A percentile compares a stretch with the other conserved stretches of the same genome.
phyloP scores from a whole-genome alignment of 257 asterid genomes.

The Solanum okadae region DNA sequence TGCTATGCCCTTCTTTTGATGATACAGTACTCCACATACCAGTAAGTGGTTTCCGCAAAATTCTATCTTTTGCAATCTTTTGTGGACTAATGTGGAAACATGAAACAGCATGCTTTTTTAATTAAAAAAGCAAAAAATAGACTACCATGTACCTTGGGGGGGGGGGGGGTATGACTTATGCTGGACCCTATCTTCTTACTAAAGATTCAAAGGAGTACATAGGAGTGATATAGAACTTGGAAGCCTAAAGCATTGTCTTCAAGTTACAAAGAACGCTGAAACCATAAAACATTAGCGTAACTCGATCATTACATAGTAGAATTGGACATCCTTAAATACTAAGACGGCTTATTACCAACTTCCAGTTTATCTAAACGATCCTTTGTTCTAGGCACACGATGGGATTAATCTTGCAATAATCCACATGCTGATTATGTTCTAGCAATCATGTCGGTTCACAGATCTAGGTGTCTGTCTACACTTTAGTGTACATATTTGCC shows the following conservation, averaged over 20 bases:
- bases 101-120: not conserved
- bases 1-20: slow-evolving; percentile 60
- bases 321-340: not conserved
- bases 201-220: not conserved
- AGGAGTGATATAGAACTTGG: not conserved
- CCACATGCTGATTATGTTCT: not conserved
- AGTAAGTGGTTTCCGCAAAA: slow-evolving; percentile 23
- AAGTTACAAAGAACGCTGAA: not conserved
- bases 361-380: not conserved
- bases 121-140: not conserved
- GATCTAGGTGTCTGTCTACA: not conserved
- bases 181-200: not conserved
- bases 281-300: not conserved
- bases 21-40: slow-evolving; percentile 64
- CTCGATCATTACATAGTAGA: not conserved
- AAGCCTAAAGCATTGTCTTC: not conserved
- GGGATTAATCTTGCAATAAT: not conserved
- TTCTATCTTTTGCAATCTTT: not conserved
- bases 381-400: not conserved
- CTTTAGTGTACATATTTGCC: not conserved
- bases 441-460: not conserved
- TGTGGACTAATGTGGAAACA: not conserved
- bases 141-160: not conserved
- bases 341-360: not conserved
- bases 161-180: not conserved